phyloP scores from a whole-genome alignment of 2,329 filamentous ascomycete genomes.

The Elsinoe australis region DNA sequence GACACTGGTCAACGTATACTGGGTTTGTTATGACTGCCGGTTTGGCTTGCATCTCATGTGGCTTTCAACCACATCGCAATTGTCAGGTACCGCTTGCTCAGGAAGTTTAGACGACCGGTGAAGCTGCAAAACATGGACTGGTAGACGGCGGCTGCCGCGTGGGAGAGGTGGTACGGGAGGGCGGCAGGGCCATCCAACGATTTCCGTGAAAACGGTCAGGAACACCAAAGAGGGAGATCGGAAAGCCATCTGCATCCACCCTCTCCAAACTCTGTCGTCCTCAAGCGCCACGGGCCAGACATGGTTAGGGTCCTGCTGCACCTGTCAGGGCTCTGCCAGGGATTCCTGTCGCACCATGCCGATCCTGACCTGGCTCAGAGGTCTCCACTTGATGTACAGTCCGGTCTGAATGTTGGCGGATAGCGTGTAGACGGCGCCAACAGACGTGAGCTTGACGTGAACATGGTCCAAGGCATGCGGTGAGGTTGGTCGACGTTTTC shows the following conservation, averaged over 20 bases:
- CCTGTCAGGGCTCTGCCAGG: slow-evolving; percentile 13
- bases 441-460: neutral
- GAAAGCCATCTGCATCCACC: no score
- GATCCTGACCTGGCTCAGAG: slow-evolving; percentile 3
- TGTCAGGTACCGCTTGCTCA: neutral
- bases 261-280: no score
- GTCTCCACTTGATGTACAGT: neutral
- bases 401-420: neutral
- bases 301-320: slow-evolving; percentile 1
- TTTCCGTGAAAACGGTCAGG: slow-evolving; percentile 3
- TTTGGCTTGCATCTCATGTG: no score
- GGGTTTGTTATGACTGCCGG: neutral
- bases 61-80: no score
- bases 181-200: neutral
- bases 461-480: neutral
- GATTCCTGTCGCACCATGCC: slow-evolving; percentile 7
- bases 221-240: neutral
- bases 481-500: neutral
- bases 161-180: neutral
- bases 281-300: neutral
- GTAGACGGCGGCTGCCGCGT: slow-evolving; percentile 7
- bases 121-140: slow-evolving; percentile 1
- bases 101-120: slow-evolving; percentile 7
- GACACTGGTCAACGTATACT: slow-evolving; percentile 5
- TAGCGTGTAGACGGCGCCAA: slow-evolving; percentile 8